Base-by-base conservation (phyloP, 1,139 yeast genomes). In the Diutina mesorugosa region DNA sequence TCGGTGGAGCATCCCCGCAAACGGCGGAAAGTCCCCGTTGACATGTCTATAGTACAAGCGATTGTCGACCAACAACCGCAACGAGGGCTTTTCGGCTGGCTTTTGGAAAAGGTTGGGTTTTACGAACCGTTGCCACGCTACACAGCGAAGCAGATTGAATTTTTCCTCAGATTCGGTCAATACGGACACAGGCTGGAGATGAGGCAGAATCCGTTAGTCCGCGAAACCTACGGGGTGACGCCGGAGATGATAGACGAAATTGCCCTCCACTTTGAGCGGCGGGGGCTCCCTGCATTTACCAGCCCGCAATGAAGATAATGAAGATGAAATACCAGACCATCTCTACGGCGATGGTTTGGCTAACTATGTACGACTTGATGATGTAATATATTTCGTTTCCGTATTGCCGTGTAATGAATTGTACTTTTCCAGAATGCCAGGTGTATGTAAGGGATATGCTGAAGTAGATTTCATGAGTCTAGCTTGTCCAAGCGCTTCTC, bases 401-500 rank as follows among this genome's bases (percentile, higher is more conserved):
- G 26, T 21, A 21, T 21, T 21, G 26, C 26, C 26, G 26, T 21
- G 26, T 21, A 21, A 21, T 21, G 26, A 21, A 3, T 21, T 21
- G 26, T 21, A 21, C 26, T 21, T 21, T 21, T 21, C 26, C 26
- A 21, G 3, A 21, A 21, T 21, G 26, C 26, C 26, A 4, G 26
- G 26, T 21, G 26, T 21, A 21, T 21, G 26, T 21, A 21, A 21
- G 26, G 26, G 26, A 21, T 21, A 21, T 21, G 26, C 45, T 4
- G 9, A 32, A 32, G 35, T 32, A 32, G 12, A 9, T 9, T 18
- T 32, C 12, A 35, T 12, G 41, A 10, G 41, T 18, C 54, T 12
- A 35, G 16, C 14, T 35, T 18, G 16, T 51, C 47, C 21, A 59
- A 54, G 26, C 55, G 56, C 32, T 56, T 62, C 56, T 78, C 81